A percentile compares a stretch with the other conserved stretches of the same genome.
phyloP scores from a whole-genome alignment of 1,284 basidiomycete genomes.

The Leccinum laetum region DNA sequence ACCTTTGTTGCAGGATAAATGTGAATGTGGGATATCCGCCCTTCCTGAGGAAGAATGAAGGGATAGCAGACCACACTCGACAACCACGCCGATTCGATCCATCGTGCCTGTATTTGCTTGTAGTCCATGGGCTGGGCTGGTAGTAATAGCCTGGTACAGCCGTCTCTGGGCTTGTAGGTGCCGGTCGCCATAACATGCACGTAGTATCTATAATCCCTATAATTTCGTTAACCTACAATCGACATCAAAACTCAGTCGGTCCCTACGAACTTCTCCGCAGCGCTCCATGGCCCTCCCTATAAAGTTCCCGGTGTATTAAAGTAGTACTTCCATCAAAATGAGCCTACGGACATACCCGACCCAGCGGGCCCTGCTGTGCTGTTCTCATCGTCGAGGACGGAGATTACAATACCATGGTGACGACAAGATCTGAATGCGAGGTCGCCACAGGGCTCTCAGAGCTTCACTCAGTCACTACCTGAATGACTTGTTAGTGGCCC shows the following conservation, averaged over 20 bases:
- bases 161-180: too few relatives aligned
- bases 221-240: too few relatives aligned
- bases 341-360: too few relatives aligned
- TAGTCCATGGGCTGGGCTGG: background rate
- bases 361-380: background rate
- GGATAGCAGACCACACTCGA: background rate
- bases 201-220: too few relatives aligned
- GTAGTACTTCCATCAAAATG: background rate
- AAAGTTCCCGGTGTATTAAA: background rate
- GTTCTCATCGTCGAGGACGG: background rate
- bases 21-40: constrained; percentile 6
- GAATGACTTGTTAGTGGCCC: background rate
- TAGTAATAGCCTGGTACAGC: too few relatives aligned
- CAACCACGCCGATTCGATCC: background rate
- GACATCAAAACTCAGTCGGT: too few relatives aligned
- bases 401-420: background rate
- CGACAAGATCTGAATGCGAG: background rate
- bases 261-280: too few relatives aligned
- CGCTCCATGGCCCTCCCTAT: too few relatives aligned
- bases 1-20: constrained; percentile 11
- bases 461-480: background rate
- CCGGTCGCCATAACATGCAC: too few relatives aligned
- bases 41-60: background rate
- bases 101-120: background rate
- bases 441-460: background rate